Evolutionary conservation across 306 rosid genomes (phyloP).

Genomic region (Canavalia ensiformis): DNA sequence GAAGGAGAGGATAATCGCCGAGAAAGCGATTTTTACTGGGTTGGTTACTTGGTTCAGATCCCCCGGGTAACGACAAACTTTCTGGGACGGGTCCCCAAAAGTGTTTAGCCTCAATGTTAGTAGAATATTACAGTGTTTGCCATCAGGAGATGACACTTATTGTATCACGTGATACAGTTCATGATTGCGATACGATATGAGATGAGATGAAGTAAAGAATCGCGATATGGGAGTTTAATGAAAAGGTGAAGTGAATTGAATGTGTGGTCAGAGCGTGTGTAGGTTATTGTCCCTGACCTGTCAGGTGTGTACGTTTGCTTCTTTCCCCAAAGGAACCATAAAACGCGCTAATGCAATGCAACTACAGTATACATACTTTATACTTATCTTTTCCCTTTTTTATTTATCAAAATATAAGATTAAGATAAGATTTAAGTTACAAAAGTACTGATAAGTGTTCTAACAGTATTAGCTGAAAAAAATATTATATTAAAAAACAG

Average conservation of each 20-base stretch:
- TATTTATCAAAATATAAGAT: too few relatives aligned
- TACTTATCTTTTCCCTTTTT: not conserved
- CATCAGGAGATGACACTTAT: conserved; percentile 55
- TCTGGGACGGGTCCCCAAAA: conserved; percentile 39
- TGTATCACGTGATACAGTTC: conserved; percentile 66
- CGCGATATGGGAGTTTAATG: not conserved
- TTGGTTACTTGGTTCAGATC: conserved; percentile 36
- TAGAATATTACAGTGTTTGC: conserved; percentile 54
- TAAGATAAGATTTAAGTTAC: too few relatives aligned
- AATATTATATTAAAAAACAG: too few relatives aligned
- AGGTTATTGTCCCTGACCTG: conserved; percentile 46
- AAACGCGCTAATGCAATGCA: not conserved
- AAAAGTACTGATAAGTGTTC: too few relatives aligned
- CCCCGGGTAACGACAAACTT: conserved; percentile 65
- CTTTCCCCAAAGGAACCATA: not conserved
- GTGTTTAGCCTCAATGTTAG: conserved; percentile 45
- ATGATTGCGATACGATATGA: conserved; percentile 33
- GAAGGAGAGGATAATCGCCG: conserved; percentile 35
- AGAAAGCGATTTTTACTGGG: conserved; percentile 50
- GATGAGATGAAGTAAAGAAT: not conserved
- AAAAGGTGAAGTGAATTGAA: conserved; percentile 36
- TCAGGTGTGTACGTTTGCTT: conserved; percentile 26
- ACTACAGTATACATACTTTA: not conserved
- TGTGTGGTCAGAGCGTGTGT: conserved; percentile 39
- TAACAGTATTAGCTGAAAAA: too few relatives aligned